These are phyloP conservation scores for Claviceps quebecensis DNA, from an alignment of 2,329 filamentous ascomycete genomes.

Conservation along the genomic window DNA sequence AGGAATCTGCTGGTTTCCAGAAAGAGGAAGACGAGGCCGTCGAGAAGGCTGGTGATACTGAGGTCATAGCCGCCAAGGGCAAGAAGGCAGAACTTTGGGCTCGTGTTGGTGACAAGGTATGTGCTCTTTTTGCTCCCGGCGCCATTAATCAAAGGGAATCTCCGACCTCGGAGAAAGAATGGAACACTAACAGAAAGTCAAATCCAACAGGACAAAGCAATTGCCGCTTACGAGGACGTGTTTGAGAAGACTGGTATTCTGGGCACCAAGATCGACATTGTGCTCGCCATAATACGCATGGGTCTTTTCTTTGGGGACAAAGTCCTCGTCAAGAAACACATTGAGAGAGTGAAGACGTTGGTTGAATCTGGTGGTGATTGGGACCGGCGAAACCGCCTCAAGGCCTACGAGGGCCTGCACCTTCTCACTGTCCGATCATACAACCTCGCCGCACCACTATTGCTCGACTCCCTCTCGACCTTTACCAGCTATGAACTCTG, in stretches of 20 bases:
- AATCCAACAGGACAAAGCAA: conserved; percentile 66
- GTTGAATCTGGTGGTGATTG: conserved; percentile 95
- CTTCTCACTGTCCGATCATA: conserved; percentile 86
- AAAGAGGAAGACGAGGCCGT: conserved; percentile 88
- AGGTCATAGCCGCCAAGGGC: conserved; percentile 80
- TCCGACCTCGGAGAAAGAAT: too few relatives aligned
- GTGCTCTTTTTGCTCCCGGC: conserved; percentile 4
- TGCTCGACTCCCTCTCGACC: conserved; percentile 92
- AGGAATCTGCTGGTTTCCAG: conserved; percentile 61
- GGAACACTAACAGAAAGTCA: not conserved
- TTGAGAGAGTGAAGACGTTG: conserved; percentile 76
- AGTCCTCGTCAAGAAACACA: conserved; percentile 79
- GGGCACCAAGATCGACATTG: conserved; percentile 92
- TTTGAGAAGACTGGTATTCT: conserved; percentile 96
- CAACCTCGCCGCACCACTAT: conserved; percentile 74
- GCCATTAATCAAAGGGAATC: not conserved
- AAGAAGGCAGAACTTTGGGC: conserved; percentile 97
- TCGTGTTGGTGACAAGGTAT: conserved; percentile 86
- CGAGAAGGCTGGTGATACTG: conserved; percentile 91
- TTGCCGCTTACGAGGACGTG: conserved; percentile 80
- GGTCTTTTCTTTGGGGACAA: conserved; percentile 95
- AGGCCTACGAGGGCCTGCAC: conserved; percentile 94
- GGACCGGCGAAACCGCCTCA: conserved; percentile 94
- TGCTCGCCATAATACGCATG: conserved; percentile 90
- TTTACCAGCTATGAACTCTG: conserved; percentile 98